phyloP scores from a whole-genome alignment of 805 yeast species.

The Ogataea neopini region DNA sequence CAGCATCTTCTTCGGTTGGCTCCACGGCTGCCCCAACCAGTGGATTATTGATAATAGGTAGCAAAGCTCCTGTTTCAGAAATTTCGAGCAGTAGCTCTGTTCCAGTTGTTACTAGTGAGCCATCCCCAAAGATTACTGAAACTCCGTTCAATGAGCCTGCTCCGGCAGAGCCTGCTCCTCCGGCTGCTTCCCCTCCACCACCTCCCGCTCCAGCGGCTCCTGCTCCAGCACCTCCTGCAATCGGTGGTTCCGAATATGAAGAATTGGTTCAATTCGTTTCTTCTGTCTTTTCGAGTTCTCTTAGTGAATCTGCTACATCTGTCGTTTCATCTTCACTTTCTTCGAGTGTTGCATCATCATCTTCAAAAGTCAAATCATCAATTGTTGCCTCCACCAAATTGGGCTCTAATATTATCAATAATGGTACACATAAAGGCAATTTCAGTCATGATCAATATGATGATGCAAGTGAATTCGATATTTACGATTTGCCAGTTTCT shows the following conservation, averaged over 20 bases:
- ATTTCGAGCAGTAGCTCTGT: neutral
- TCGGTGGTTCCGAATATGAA: conserved; percentile 5
- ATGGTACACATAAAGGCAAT: conserved; percentile 7
- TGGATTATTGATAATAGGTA: neutral
- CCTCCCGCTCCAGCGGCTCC: neutral
- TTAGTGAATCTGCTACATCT: neutral
- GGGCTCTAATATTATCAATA: conserved; percentile 10
- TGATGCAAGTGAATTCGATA: conserved; percentile 18
- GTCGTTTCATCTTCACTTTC: neutral
- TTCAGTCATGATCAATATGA: conserved; percentile 4
- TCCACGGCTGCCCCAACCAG: neutral
- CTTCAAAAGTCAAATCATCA: conserved; percentile 1
- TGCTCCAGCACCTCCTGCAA: neutral
- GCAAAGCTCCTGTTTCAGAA: neutral
- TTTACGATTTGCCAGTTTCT: conserved; percentile 27
- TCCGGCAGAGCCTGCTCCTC: neutral
- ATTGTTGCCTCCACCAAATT: conserved; percentile 3
- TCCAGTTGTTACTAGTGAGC: neutral
- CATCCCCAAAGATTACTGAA: neutral
- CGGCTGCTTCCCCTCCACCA: neutral
- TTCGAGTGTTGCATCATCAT: conserved; percentile 4
- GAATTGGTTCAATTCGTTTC: conserved; percentile 19
- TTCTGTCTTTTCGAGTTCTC: conserved; percentile 16
- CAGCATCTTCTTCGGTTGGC: neutral
- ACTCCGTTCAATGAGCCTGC: neutral